These are phyloP conservation scores for Claviceps citrina DNA, from an alignment of 2,329 filamentous ascomycete species.

Conservation along the genomic window DNA sequence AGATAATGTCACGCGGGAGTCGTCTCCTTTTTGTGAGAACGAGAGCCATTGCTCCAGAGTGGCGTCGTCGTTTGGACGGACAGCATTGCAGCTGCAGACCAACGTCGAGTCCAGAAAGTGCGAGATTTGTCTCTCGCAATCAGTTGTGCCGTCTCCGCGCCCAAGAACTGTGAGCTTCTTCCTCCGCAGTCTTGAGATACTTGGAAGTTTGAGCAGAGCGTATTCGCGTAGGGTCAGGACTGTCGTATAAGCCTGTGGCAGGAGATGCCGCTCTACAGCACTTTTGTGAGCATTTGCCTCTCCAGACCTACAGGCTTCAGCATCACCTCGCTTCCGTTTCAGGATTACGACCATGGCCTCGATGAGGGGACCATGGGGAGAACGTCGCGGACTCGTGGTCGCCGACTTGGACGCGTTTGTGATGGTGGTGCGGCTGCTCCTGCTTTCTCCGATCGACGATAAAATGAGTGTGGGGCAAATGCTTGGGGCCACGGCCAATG, in stretches of 20 bases:
- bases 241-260: constrained; percentile 51
- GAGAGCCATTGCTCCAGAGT: constrained; percentile 40
- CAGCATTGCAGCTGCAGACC: constrained; percentile 36
- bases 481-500: not conserved
- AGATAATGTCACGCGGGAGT: constrained; percentile 39
- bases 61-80: constrained; percentile 15
- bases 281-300: constrained; percentile 4
- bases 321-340: constrained; percentile 15
- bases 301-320: constrained; percentile 6
- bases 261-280: constrained; percentile 40
- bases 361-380: not conserved
- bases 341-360: constrained; percentile 12
- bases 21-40: constrained; percentile 48
- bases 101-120: constrained; percentile 53
- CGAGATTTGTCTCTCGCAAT: constrained; percentile 30
- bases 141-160: constrained; percentile 11
- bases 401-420: not conserved
- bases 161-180: constrained; percentile 39
- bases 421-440: too few species aligned
- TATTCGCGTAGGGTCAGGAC: constrained; percentile 56
- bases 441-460: too few species aligned
- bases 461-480: not conserved
- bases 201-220: constrained; percentile 48
- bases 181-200: constrained; percentile 46
- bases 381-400: not conserved